phyloP scores from a whole-genome alignment of 257 asterid genomes.

The Striga asiatica region DNA sequence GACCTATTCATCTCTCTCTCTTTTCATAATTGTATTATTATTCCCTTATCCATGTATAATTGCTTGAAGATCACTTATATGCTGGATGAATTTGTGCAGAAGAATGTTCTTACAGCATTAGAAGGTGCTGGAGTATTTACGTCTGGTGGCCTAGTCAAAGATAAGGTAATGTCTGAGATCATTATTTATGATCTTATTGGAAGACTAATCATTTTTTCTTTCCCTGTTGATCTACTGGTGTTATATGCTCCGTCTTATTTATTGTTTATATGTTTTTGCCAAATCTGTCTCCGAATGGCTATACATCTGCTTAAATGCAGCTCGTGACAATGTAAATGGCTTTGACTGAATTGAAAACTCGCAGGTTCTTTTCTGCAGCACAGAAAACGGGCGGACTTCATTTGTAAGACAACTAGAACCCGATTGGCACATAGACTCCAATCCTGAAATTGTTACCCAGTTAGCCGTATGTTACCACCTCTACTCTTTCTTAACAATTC shows the following conservation, averaged over 20 bases:
- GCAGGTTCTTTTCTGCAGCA: constrained; percentile 97
- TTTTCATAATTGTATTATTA: too few species aligned
- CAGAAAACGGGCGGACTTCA: constrained; percentile 79
- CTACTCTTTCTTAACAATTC: neutral
- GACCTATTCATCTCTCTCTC: neutral
- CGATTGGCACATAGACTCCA: constrained; percentile 97
- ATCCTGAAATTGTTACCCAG: constrained; percentile 64
- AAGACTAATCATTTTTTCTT: neutral
- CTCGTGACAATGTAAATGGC: neutral
- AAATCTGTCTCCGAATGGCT: too few species aligned
- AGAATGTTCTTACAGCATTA: constrained; percentile 65
- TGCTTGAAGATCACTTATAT: constrained; percentile 18
- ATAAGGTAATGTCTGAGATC: constrained; percentile 63
- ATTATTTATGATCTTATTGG: too few species aligned
- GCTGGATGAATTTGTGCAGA: constrained; percentile 38
- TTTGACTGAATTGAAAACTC: neutral
- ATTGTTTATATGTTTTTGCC: too few species aligned
- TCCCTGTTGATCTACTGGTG: neutral
- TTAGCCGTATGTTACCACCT: constrained; percentile 61
- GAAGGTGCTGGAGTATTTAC: constrained; percentile 90
- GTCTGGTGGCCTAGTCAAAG: constrained; percentile 89
- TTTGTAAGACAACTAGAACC: constrained; percentile 97
- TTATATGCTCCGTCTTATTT: neutral
- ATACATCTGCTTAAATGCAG: neutral
- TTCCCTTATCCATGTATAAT: too few species aligned